Evolutionary conservation across 176 grass and related monocot species (phyloP).

Genomic region (Calamus simplicifolius): DNA sequence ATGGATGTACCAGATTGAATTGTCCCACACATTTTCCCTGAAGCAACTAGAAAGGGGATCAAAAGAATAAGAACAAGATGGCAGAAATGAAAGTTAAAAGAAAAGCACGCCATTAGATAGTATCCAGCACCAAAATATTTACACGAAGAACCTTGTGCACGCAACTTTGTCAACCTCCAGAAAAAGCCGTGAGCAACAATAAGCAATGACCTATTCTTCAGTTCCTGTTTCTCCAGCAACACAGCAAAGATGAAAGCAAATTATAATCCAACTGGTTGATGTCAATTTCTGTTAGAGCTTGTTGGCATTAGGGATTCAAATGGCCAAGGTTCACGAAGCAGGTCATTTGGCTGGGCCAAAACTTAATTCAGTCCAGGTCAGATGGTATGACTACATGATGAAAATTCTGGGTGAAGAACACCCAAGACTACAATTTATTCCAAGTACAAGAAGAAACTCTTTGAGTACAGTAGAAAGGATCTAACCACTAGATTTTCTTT

Average conservation of each 20-base stretch:
- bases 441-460: too few relatives aligned
- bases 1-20: conserved; percentile 43
- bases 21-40: conserved; percentile 71
- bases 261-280: background rate
- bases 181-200: conserved; percentile 70
- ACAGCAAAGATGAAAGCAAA: background rate
- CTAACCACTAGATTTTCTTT: too few relatives aligned
- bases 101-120: too few relatives aligned
- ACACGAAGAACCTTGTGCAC: conserved; percentile 96
- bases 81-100: too few relatives aligned
- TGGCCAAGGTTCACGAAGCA: too few relatives aligned
- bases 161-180: conserved; percentile 74
- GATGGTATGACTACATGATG: too few relatives aligned
- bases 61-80: conserved; percentile 8
- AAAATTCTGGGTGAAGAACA: too few relatives aligned
- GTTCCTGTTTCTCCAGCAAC: conserved; percentile 52
- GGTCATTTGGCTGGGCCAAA: too few relatives aligned
- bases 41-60: conserved; percentile 41
- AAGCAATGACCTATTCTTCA: conserved; percentile 54
- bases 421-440: too few relatives aligned
- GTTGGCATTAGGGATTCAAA: background rate
- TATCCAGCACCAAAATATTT: background rate
- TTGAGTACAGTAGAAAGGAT: too few relatives aligned
- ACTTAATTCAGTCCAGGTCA: too few relatives aligned
- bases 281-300: background rate